phyloP scores from a whole-genome alignment of 148 eudicot genomes.

The Salicornia ramosissima region DNA sequence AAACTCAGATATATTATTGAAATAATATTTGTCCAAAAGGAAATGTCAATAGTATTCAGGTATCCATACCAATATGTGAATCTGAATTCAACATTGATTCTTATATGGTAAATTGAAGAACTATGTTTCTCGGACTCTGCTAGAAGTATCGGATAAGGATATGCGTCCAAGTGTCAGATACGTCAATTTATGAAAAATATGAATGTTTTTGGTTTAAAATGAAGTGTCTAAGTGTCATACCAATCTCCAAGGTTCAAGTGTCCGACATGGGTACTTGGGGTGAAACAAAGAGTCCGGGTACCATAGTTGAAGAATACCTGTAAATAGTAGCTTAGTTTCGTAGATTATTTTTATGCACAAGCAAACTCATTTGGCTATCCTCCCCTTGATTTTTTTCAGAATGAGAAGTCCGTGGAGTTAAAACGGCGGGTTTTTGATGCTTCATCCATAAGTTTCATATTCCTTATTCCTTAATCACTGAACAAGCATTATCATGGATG shows the following conservation, averaged over 20 bases:
- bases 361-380: background rate
- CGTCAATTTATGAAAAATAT: no score
- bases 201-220: no score
- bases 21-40: background rate
- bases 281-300: background rate
- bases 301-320: no score
- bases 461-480: background rate
- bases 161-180: no score
- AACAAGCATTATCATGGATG: background rate
- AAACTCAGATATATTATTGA: background rate
- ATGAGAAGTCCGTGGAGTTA: background rate
- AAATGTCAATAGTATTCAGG: background rate
- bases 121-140: no score
- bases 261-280: no score
- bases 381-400: background rate
- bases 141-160: no score
- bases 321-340: no score
- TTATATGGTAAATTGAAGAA: no score
- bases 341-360: background rate
- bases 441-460: background rate
- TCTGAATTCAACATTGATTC: no score
- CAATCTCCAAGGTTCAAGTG: no score
- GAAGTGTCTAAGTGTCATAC: no score
- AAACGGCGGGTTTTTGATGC: conserved; percentile 9
- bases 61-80: background rate